Conservation (phyloP, 2,329 filamentous ascomycete species). For the Talaromyces albobiverticillius region DNA sequence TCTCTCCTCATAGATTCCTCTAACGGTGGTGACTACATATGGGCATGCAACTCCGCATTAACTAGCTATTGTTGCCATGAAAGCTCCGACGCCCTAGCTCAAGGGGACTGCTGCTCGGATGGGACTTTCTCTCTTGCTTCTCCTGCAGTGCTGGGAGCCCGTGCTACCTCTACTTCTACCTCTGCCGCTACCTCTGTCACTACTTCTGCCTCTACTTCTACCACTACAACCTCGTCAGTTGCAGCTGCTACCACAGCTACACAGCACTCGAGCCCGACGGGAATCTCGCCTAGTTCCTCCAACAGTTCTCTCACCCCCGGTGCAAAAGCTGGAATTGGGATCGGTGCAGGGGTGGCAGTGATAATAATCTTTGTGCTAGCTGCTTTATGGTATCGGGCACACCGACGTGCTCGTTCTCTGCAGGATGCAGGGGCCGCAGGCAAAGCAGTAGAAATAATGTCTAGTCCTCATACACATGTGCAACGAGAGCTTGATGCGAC, state of each 20-base stretch:
- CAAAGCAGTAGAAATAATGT: neutral
- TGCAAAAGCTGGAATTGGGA: constrained; percentile 1
- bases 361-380: neutral
- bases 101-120: constrained; percentile 1
- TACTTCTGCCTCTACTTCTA: no score
- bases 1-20: neutral
- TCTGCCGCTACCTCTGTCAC: no score
- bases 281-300: neutral
- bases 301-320: neutral
- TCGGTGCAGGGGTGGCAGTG: neutral
- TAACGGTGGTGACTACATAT: constrained; percentile 1
- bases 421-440: neutral
- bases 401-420: neutral
- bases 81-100: neutral
- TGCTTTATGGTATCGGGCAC: neutral
- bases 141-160: neutral
- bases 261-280: neutral
- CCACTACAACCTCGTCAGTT: neutral
- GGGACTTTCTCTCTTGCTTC: constrained; percentile 6
- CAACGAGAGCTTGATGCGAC: neutral
- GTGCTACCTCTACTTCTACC: neutral
- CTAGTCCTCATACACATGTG: neutral
- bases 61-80: constrained; percentile 9
- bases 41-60: constrained; percentile 8
- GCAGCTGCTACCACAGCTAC: neutral